Conservation (phyloP, 2,329 filamentous ascomycete species). For the Seiridium cupressi region DNA sequence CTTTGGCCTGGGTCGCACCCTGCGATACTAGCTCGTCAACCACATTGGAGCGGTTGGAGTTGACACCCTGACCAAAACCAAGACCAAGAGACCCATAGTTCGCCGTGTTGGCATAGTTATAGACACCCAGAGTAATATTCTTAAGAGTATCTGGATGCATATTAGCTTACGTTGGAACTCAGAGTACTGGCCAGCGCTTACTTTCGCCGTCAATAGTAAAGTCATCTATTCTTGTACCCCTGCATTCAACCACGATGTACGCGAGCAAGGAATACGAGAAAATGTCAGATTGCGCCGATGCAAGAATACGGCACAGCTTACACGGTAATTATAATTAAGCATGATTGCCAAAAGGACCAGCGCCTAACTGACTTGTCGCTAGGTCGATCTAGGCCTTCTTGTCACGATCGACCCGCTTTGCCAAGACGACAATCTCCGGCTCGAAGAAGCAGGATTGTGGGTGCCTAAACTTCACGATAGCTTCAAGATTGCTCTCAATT, state of each 20-base stretch:
- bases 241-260: not conserved
- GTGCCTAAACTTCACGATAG: no score
- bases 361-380: not conserved
- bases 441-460: no score
- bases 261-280: not conserved
- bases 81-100: conserved; percentile 31
- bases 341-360: not conserved
- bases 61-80: conserved; percentile 25
- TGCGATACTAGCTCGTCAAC: conserved; percentile 26
- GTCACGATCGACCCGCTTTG: not conserved
- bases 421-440: not conserved
- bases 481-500: no score
- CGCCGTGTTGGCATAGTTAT: conserved; percentile 19
- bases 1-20: conserved; percentile 21
- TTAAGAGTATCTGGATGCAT: conserved; percentile 11
- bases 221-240: not conserved
- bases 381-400: not conserved
- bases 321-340: not conserved
- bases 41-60: conserved; percentile 26
- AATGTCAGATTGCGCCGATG: not conserved
- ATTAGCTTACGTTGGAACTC: not conserved
- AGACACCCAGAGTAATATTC: conserved; percentile 29
- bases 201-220: conserved; percentile 1
- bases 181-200: not conserved
- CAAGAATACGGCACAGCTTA: not conserved